Evolutionary conservation across 2,329 filamentous ascomycete species (phyloP).

Genomic region (Trichoderma atrobrunneum): DNA sequence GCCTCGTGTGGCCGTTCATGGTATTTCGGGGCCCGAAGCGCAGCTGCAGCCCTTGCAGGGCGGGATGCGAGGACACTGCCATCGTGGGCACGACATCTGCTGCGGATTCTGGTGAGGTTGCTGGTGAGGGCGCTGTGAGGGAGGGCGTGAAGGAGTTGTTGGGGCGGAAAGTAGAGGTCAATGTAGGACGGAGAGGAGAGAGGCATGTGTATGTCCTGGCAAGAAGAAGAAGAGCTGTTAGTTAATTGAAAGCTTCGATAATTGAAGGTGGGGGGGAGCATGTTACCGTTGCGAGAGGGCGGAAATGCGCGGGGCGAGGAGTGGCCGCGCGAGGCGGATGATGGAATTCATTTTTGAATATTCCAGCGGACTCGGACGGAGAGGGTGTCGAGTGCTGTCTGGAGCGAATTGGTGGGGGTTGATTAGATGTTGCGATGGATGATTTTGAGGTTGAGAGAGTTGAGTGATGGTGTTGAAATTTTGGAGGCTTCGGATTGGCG

Average conservation of each 20-base stretch:
- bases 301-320: constrained; percentile 26
- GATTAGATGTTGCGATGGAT: neutral
- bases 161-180: constrained; percentile 36
- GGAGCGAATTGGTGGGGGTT: neutral
- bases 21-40: constrained; percentile 59
- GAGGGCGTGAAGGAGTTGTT: constrained; percentile 33
- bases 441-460: neutral
- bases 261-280: neutral
- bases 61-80: constrained; percentile 52
- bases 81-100: constrained; percentile 46
- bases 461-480: constrained; percentile 16
- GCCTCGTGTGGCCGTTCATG: constrained; percentile 52
- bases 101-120: constrained; percentile 25
- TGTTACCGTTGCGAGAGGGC: constrained; percentile 28
- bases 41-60: constrained; percentile 50
- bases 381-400: neutral
- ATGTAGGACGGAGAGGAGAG: constrained; percentile 49
- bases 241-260: neutral
- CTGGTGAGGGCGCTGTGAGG: constrained; percentile 20
- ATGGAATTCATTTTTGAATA: constrained; percentile 28
- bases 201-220: constrained; percentile 49
- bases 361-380: neutral
- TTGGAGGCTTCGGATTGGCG: neutral
- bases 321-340: constrained; percentile 32
- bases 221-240: neutral